phyloP scores from a whole-genome alignment of 768 basidiomycete genomes.

The Strobilomyces echinocephalus region DNA sequence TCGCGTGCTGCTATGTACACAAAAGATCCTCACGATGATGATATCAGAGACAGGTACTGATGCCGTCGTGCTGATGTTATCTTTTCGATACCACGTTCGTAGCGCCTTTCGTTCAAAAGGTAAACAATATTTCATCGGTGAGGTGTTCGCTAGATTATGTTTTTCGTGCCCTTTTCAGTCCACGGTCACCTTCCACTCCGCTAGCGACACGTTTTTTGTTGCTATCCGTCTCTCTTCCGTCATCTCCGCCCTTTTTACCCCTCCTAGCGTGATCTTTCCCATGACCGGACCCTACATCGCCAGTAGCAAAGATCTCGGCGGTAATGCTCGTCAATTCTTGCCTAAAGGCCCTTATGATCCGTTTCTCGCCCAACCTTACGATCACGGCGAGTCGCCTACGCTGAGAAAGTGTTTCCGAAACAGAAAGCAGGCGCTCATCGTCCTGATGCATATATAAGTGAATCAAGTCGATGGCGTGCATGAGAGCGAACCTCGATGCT shows the following conservation, averaged over 20 bases:
- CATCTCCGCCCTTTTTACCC: neutral
- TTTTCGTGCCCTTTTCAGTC: constrained; percentile 20
- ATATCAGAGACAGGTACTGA: too few species aligned
- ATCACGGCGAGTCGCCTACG: constrained; percentile 60
- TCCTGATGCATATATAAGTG: constrained; percentile 35
- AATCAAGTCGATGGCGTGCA: neutral
- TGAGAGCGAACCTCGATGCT: constrained; percentile 38
- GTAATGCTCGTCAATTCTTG: constrained; percentile 8
- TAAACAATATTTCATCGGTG: neutral
- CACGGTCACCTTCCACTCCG: constrained; percentile 3
- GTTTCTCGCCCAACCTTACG: constrained; percentile 79
- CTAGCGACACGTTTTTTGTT: constrained; percentile 16
- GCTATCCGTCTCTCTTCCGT: neutral
- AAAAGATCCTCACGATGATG: too few species aligned
- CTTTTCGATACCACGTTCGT: too few species aligned
- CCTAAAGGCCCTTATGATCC: constrained; percentile 43
- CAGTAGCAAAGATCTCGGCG: neutral
- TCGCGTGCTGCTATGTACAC: too few species aligned
- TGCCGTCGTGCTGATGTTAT: too few species aligned
- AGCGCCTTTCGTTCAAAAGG: too few species aligned
- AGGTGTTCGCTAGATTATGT: neutral
- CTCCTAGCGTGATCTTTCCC: constrained; percentile 1
- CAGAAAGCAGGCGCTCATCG: constrained; percentile 41
- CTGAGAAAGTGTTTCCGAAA: constrained; percentile 25
- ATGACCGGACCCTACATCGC: neutral